Base-by-base conservation (phyloP, 345 rosid genomes). In the Aquilaria sinensis region DNA sequence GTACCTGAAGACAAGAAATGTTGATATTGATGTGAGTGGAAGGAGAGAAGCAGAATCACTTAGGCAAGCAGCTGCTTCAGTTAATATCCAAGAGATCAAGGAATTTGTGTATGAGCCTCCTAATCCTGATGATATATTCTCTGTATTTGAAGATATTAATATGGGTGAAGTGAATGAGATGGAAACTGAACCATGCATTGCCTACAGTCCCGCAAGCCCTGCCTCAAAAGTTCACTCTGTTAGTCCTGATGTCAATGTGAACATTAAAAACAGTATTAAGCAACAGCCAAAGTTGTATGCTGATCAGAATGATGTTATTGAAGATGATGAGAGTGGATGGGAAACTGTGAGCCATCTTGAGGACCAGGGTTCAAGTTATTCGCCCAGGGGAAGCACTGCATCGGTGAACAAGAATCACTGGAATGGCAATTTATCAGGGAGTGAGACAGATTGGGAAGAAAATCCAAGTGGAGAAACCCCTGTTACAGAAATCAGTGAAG, bases 311-410 rank as follows among this genome's bases (percentile, higher is more conserved):
- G 83, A 69, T 12, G 85, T 79, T 9, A 65, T 81, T 0, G 88
- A 87, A 69, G 93, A 88, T 57, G 93, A 86, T 53, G 96, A 90
- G 65, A 90, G 97, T 51, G 96, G 85, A 47, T 90, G 97, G 97
- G 97, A 90, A 80, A 88, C 97, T 6, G 90, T 80, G 75, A 90
- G 90, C 77, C 86, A 82, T 70, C 75, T 76, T 8, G 96, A 88
- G 52, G 96, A 85, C 60, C 89, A 81, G 60, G 89, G 77, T 33
- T 90, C 90, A 31, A 82, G 86, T 60, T 85, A 60, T 75, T 83
- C 96, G 7, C 88, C 72, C 1, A 86, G 85, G 32, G 90, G 75
- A 47, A 82, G 93, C 68, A 60, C 52, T 13, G 75, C 70, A 58
- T 80, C 86, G 31, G 73, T 69, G 31, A 83, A 68, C 75, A 77